Evolutionary conservation across 2,329 filamentous ascomycete species (phyloP).

Genomic region (Fusarium sp.): DNA sequence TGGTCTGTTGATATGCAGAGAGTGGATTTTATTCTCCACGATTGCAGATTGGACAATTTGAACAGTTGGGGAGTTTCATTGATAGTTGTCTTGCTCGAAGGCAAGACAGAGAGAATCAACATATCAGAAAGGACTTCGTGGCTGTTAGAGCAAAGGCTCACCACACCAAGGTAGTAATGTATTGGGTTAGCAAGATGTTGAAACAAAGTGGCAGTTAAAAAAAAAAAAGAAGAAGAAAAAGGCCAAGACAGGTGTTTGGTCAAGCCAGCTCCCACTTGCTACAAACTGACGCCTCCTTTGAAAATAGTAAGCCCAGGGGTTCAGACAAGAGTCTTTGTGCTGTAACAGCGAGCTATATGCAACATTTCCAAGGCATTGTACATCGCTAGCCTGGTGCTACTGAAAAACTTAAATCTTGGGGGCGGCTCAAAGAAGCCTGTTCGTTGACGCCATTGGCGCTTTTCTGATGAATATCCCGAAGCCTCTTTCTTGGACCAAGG

Average conservation of each 20-base stretch:
- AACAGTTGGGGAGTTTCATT: neutral
- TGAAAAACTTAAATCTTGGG: constrained; percentile 6
- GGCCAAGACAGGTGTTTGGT: constrained; percentile 25
- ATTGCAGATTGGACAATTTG: constrained; percentile 8
- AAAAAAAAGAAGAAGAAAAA: no score
- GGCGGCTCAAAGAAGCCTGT: constrained; percentile 8
- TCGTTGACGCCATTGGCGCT: constrained; percentile 33
- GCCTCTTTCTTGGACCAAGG: constrained; percentile 8
- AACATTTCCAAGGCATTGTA: constrained; percentile 31
- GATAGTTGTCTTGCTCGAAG: neutral
- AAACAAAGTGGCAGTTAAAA: constrained; percentile 2
- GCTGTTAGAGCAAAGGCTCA: neutral
- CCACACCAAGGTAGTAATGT: neutral
- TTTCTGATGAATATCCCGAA: constrained; percentile 16
- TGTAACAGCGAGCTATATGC: neutral
- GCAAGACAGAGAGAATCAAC: neutral
- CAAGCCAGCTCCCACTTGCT: constrained; percentile 21
- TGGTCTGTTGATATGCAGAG: constrained; percentile 12
- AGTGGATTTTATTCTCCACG: constrained; percentile 17
- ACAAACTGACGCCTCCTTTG: neutral
- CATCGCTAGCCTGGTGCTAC: constrained; percentile 15
- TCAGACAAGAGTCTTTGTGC: constrained; percentile 4
- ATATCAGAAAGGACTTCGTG: no score
- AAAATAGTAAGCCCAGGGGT: constrained; percentile 19
- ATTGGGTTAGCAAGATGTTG: neutral